Conservation (phyloP, 2,329 filamentous ascomycete genomes). For the Ophiostoma piceae region DNA sequence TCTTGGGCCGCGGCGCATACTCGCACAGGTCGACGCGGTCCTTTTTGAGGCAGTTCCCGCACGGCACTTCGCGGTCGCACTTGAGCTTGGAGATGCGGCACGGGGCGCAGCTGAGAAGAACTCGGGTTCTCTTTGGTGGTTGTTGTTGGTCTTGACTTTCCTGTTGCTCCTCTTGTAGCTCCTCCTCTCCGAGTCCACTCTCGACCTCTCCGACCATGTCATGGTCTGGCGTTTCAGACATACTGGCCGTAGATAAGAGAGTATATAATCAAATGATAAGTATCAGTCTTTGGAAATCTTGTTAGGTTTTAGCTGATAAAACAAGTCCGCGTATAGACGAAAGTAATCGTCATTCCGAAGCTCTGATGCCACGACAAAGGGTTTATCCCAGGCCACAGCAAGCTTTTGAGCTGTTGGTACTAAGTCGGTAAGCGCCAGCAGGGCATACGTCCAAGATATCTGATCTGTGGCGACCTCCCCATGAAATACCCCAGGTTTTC, state of each 20-base stretch:
- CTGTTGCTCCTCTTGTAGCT: background rate
- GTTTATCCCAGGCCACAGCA: background rate
- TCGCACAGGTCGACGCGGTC: conserved; percentile 42
- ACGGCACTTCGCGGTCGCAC: conserved; percentile 50
- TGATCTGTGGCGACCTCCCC: background rate
- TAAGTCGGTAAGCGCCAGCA: background rate
- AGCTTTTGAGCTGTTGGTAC: background rate
- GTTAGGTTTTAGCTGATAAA: background rate
- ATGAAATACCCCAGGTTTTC: background rate
- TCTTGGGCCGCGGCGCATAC: conserved; percentile 46
- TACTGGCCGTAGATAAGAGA: background rate
- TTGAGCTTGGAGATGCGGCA: conserved; percentile 53
- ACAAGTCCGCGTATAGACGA: background rate
- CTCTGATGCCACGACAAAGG: background rate
- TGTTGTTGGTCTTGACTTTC: background rate
- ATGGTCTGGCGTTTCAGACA: background rate
- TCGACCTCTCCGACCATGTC: background rate
- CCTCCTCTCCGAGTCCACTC: background rate
- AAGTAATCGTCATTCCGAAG: background rate
- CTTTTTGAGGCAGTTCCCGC: conserved; percentile 49
- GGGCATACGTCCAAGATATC: background rate
- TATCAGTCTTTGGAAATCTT: background rate
- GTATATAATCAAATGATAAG: too few relatives aligned
- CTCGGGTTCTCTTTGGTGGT: conserved; percentile 41
- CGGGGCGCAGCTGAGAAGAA: conserved; percentile 49